phyloP scores from a whole-genome alignment of 768 basidiomycete genomes.

The Phaeolepiota aurea region DNA sequence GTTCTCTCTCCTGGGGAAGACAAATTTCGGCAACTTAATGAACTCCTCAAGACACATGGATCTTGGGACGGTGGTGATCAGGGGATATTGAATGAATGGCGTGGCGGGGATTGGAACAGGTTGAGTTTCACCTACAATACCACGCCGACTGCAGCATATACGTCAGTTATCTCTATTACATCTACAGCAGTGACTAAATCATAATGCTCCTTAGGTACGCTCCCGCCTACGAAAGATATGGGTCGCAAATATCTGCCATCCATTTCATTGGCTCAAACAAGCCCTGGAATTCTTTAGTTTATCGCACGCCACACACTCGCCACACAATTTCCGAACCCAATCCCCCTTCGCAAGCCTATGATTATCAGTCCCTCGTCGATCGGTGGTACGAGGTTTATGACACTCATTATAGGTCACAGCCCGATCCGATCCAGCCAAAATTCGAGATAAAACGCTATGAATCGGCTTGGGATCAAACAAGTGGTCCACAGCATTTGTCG shows the following conservation, averaged over 20 bases:
- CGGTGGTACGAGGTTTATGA: slow-evolving; percentile 92
- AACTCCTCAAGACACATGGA: slow-evolving; percentile 69
- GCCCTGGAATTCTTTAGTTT: slow-evolving; percentile 78
- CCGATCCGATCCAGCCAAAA: slow-evolving; percentile 28
- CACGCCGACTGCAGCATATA: slow-evolving; percentile 94
- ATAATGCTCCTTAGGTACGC: slow-evolving; percentile 60
- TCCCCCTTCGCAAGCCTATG: slow-evolving; percentile 44
- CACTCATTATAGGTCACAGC: slow-evolving; percentile 66
- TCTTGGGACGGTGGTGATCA: slow-evolving; percentile 99
- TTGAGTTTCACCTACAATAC: slow-evolving; percentile 98
- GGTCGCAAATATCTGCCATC: slow-evolving; percentile 75
- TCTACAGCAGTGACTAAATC: slow-evolving; percentile 16
- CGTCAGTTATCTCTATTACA: slow-evolving; percentile 46
- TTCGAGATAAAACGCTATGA: slow-evolving; percentile 64
- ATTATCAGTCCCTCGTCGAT: slow-evolving; percentile 77
- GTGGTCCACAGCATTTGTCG: slow-evolving; percentile 9
- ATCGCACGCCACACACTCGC: slow-evolving; percentile 49
- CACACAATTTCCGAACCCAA: slow-evolving; percentile 16
- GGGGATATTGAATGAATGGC: slow-evolving; percentile 94
- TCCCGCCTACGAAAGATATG: slow-evolving; percentile 92
- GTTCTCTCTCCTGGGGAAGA: slow-evolving; percentile 76
- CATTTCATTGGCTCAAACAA: slow-evolving; percentile 97
- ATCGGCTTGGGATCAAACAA: slow-evolving; percentile 64
- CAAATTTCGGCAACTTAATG: slow-evolving; percentile 70
- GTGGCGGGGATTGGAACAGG: slow-evolving; percentile 78